Evolutionary conservation across 2,329 filamentous ascomycete species (phyloP), one percentile per base, ranked within the genome.

Genomic region (Aspergillus fischeri): DNA sequence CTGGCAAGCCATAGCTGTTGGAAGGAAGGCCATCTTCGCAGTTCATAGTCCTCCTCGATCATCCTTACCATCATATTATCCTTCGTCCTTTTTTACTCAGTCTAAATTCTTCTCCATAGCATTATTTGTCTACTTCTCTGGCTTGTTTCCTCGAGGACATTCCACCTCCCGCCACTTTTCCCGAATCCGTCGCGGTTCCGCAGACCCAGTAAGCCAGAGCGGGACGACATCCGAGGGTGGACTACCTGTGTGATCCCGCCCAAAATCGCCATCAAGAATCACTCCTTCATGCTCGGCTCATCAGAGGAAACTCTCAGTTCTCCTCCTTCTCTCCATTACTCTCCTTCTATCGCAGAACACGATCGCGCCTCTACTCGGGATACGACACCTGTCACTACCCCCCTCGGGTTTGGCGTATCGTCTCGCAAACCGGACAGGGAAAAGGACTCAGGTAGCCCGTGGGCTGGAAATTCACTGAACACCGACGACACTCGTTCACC

Each of bases 281-380:
- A 61, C 65, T 67, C 61, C 65, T 76, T 75, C 71, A 83, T 81
- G 78, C 80, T 81, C 76, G 79, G 81, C 77, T 79, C 79, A 69
- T 75, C 77, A 70, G 77, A 78, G 61, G 53, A 51, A 53, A 56
- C 62, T 54, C 57, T 60, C 55, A 64, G 60, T 53, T 78, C 79
- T 66, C 77, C 80, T 67, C 80, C 78, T 62, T 73, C 77, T 66
- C 76, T 80, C 70, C 78, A 77, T 68, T 75, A 79, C 73, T 83
- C 81, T 66, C 79, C 80, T 57, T 71, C 72, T 59, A 66, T 71
- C 63, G 78, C 77, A 71, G 76, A 79, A 67, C 72, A 67, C 60
- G 76, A 77, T 70, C 78, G 77, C 67, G 73, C 75, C 65, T 82
- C 78, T 54, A 81, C 80, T 57, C 76, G 78, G 69, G 80, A 81